Evolutionary conservation across 2,329 filamentous ascomycete species (phyloP).

Genomic region (Diaporthe amygdali): DNA sequence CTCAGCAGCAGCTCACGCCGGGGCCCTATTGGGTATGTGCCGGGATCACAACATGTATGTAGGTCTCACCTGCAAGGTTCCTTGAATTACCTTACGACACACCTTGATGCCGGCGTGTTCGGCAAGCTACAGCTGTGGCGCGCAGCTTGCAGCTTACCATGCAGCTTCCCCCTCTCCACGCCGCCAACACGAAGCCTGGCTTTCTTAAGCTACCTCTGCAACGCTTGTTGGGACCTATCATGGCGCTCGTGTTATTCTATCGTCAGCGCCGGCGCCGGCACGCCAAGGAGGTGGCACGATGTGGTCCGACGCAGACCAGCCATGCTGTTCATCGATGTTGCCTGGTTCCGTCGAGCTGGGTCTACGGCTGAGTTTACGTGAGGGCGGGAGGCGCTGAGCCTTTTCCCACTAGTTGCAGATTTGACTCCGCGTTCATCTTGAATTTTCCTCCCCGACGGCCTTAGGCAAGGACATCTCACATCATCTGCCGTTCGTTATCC

Average conservation of each 20-base stretch:
- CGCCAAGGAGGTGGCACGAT: background rate
- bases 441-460: background rate
- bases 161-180: background rate
- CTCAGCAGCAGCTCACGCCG: background rate
- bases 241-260: background rate
- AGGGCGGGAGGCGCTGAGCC: background rate
- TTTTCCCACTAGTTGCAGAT: background rate
- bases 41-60: conserved; percentile 14
- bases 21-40: background rate
- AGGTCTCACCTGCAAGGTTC: conserved; percentile 16
- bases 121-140: conserved; percentile 16
- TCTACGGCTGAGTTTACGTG: background rate
- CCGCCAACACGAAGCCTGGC: conserved; percentile 15
- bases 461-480: background rate
- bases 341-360: conserved; percentile 18
- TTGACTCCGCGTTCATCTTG: background rate
- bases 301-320: background rate
- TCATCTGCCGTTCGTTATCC: background rate
- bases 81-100: background rate
- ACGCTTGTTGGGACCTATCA: conserved; percentile 1
- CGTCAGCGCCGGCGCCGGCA: conserved; percentile 12
- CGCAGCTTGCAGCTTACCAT: conserved; percentile 17
- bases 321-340: background rate
- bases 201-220: background rate
- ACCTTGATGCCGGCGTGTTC: background rate